Base-by-base conservation (phyloP, 2,329 filamentous ascomycete genomes). In the Clarireedia sp. region DNA sequence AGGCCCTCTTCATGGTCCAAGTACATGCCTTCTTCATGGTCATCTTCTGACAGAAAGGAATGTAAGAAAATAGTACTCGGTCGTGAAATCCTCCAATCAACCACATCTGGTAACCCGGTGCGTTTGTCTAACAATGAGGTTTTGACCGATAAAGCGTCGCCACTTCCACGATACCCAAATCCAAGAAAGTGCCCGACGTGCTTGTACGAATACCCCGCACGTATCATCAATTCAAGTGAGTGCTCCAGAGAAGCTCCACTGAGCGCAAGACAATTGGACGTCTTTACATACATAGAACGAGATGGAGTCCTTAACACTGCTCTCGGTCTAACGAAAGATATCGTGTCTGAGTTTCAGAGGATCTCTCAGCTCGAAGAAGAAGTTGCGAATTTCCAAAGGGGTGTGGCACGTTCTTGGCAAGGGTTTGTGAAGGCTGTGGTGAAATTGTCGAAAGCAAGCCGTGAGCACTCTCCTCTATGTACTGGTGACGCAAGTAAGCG, bases 261-360 rank as follows among this genome's bases (percentile, higher is more conserved):
- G 1, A 44, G 16, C 1, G 36, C 37, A 37, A 47, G 51, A 2
- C 46, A 54, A 24, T 37, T 51, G 14, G 51, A 55, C 5, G 46
- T 57, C 36, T 50, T 57, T n/a, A 50, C 26, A 6, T 57, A 55
- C 6, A 29, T 45, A 23, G 33, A 40, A 14, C 37, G 46, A 16
- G 47, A 51, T 36, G 56, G 51, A 5, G 52, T 55, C 14, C 19
- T 24, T 5, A 43, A 37, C 10, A 51, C 47, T 21, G 52, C 52
- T 12, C 14, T 55, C 8, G 24, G 52, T 19, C 36, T 57, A 43
- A 56, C 56, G 16, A 38, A 45, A 17, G 26, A 19, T 3, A 41
- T 53, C 7, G 21, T 56, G 12, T 24, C 23, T 19, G 24, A 48
- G 26, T 26, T 48, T 12, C 29, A 56, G 56, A 29, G 38, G 17